A percentile compares a stretch with the other conserved stretches of the same genome.
These are phyloP conservation scores for Flueggea neowawraea DNA, from an alignment of 441 rosid genomes.

Conservation along the genomic window DNA sequence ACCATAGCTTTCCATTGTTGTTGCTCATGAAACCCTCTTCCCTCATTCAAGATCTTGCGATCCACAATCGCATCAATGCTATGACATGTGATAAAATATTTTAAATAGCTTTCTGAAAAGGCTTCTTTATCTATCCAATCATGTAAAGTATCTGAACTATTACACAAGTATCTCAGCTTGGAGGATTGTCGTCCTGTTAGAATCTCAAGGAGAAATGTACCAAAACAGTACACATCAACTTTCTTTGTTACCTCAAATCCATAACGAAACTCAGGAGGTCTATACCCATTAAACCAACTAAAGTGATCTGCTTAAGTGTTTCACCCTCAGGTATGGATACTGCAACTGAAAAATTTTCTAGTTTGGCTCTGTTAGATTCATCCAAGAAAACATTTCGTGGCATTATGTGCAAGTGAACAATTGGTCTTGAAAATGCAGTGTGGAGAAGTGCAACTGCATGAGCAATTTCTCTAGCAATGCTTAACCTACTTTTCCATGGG, in stretches of 20 bases:
- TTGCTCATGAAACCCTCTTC: neutral
- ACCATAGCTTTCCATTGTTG: too few species aligned
- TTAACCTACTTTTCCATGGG: constrained; percentile 15
- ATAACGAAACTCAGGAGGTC: too few species aligned
- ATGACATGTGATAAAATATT: neutral
- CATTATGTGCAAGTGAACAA: constrained; percentile 6
- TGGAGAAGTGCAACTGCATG: constrained; percentile 22
- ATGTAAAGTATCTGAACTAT: neutral
- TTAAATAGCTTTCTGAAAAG: neutral
- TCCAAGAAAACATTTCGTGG: constrained; percentile 3
- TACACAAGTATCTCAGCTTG: too few species aligned
- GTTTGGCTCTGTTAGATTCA: neutral
- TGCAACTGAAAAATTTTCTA: constrained; percentile 8
- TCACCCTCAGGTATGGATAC: constrained; percentile 18
- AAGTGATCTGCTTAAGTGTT: neutral
- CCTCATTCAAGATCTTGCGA: neutral
- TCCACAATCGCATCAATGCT: constrained; percentile 1
- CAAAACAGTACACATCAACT: too few species aligned
- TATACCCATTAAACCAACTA: too few species aligned
- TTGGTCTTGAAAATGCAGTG: constrained; percentile 17
- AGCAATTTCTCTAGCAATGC: constrained; percentile 17
- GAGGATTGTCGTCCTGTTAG: neutral
- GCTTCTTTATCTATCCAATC: neutral
- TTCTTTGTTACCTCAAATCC: too few species aligned
- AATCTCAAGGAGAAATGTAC: constrained; percentile 2